Percentiles rank a stretch among this genome's conserved stretches.
Conservation (phyloP, 1,139 yeast species). For the Pichia cactophila region DNA sequence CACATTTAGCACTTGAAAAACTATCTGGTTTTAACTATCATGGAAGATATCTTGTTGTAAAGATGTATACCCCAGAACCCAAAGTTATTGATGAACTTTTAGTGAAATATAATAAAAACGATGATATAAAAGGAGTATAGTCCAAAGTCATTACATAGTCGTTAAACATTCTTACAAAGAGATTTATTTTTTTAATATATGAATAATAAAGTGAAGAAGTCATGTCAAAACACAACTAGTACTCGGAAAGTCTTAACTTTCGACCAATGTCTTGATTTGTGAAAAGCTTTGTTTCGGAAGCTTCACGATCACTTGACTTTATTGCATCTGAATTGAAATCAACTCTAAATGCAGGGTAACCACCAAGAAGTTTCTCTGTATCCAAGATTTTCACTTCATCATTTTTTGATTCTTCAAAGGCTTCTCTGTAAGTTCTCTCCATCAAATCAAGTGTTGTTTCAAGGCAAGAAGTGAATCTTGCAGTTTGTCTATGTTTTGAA, state of each 20-base stretch:
- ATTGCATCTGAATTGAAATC: constrained; percentile 36
- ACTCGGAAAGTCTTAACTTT: constrained; percentile 66
- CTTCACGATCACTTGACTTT: constrained; percentile 48
- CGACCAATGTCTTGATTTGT: constrained; percentile 61
- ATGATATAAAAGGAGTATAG: too few species aligned
- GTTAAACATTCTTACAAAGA: background rate
- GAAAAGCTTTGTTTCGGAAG: constrained; percentile 41
- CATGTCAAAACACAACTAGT: constrained; percentile 29
- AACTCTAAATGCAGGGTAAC: constrained; percentile 48
- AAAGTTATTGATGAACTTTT: background rate
- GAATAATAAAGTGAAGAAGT: background rate
- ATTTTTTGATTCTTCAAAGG: constrained; percentile 20
- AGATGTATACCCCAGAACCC: constrained; percentile 25
- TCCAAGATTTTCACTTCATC: constrained; percentile 13
- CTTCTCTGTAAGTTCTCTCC: constrained; percentile 46
- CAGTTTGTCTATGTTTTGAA: constrained; percentile 86
- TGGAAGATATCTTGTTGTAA: constrained; percentile 52
- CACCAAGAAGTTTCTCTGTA: constrained; percentile 53
- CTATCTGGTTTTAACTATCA: constrained; percentile 55
- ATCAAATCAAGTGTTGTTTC: constrained; percentile 63
- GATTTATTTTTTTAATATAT: background rate
- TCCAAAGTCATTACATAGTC: background rate
- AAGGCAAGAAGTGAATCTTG: constrained; percentile 69
- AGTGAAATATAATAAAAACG: background rate
- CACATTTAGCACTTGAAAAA: constrained; percentile 44